Evolutionary conservation across 495 filamentous ascomycete species (phyloP).

Genomic region (Penicillium psychrofluorescens): DNA sequence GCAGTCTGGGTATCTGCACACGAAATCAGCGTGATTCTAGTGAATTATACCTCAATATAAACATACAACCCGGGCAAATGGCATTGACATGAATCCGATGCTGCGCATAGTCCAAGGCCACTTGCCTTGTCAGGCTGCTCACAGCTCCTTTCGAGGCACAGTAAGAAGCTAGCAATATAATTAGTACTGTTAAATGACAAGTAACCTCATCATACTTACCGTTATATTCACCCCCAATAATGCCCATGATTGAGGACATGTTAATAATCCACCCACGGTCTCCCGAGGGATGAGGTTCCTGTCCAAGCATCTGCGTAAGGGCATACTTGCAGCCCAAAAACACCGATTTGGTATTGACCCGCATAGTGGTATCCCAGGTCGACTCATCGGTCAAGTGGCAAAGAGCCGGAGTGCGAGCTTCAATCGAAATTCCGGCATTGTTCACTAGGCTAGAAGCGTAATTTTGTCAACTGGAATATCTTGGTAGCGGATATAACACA

Average conservation of each 20-base stretch:
- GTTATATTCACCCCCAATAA: constrained; percentile 13
- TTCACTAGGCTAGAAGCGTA: constrained; percentile 35
- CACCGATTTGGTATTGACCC: constrained; percentile 34
- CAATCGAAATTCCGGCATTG: constrained; percentile 40
- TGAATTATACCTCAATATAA: neutral
- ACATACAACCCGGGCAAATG: constrained; percentile 47
- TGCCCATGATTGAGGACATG: constrained; percentile 34
- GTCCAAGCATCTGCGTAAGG: constrained; percentile 42
- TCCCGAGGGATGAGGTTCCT: constrained; percentile 29
- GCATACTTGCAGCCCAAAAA: constrained; percentile 46
- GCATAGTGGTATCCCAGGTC: constrained; percentile 31
- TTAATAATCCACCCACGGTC: constrained; percentile 51
- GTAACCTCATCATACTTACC: too few species aligned
- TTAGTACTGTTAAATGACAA: too few species aligned
- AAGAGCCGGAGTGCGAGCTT: constrained; percentile 4
- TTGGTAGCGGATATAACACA: neutral
- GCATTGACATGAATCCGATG: constrained; percentile 48
- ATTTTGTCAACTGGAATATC: neutral
- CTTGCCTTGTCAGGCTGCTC: constrained; percentile 34
- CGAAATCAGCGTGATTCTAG: neutral
- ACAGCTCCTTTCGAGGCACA: constrained; percentile 44
- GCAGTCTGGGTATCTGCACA: constrained; percentile 17
- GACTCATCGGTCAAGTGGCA: constrained; percentile 30
- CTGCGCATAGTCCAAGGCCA: constrained; percentile 42
- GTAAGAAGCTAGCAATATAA: constrained; percentile 27